phyloP scores from a whole-genome alignment of 345 rosid species.

The Stellera chamaejasme region DNA sequence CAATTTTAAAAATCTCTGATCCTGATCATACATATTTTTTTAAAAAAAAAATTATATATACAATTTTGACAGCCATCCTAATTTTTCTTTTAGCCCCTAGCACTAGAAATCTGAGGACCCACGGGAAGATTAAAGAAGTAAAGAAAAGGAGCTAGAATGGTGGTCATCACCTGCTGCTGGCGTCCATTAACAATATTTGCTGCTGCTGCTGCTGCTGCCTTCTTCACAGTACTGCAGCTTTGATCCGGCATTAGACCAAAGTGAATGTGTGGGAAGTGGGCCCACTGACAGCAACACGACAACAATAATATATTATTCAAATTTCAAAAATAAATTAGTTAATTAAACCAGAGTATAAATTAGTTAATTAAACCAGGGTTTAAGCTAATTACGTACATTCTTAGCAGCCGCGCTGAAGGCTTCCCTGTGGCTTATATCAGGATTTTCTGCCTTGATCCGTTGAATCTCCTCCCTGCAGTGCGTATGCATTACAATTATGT shows the following conservation, averaged over 20 bases:
- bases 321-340: background rate
- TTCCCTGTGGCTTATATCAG: constrained; percentile 54
- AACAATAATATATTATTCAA: background rate
- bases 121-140: too few relatives aligned
- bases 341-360: constrained; percentile 7
- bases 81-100: too few relatives aligned
- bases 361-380: background rate
- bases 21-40: too few relatives aligned
- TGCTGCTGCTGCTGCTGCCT: constrained; percentile 3
- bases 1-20: too few relatives aligned
- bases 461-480: constrained; percentile 56
- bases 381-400: constrained; percentile 32
- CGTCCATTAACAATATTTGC: constrained; percentile 8
- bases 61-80: too few relatives aligned
- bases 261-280: constrained; percentile 58
- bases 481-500: too few relatives aligned
- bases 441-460: constrained; percentile 54
- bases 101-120: too few relatives aligned
- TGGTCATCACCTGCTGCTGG: too few relatives aligned
- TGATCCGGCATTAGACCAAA: constrained; percentile 60
- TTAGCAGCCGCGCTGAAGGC: constrained; percentile 63
- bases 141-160: too few relatives aligned
- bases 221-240: constrained; percentile 23
- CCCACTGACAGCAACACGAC: constrained; percentile 35
- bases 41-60: too few relatives aligned